Base-by-base conservation (phyloP, 345 rosid species). In the Aquilaria sinensis region DNA sequence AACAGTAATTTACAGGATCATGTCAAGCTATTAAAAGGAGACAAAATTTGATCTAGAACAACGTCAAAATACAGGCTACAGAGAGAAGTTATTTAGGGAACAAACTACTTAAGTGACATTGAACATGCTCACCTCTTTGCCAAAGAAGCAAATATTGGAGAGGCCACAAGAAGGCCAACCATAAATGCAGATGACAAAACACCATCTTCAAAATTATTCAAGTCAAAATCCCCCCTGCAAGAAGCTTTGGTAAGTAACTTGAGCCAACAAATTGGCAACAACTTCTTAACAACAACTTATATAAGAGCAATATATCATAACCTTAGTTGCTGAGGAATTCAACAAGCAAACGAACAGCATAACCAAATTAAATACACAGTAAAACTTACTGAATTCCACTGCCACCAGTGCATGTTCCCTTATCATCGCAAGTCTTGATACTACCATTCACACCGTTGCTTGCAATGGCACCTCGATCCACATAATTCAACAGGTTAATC, bases 361-460 rank as follows among this genome's bases (percentile, higher is more conserved):
- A 57, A 65, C 32, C 43, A 29, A 67, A 58, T 29, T 43, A 58
- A 74, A 52, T 34, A 32, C 29, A 10, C 31, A 60, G 54, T 30
- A 63, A 70, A 16, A 56, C 86, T 77, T 83, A 88, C 99, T 90
- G 99, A 66, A 90, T 94, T 72, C 96, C 96, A 60, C 76, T 78
- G 63, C 95, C 97, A 16, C 81, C 57, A n/a, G 83, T 73, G 82
- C 96, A 94, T 37, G 68, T 56, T 34, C 88, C 84, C 55, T 78
- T 75, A 62, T 73, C 67, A 60, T 85, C 77, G 68, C 99, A 94
- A n/a, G 72, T 75, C 46, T 69, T 66, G 49, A 62, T 63, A 68
- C 84, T 85, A 62, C 99, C 99, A 62, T 94, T 94, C 43, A 94
- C 97, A 58, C 97, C 96, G 70, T 94, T 94, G 67, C 97, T 94